A percentile compares a stretch with the other conserved stretches of the same genome.
Evolutionary conservation across 306 rosid genomes (phyloP).

Genomic region (Ochetophila trinervis): DNA sequence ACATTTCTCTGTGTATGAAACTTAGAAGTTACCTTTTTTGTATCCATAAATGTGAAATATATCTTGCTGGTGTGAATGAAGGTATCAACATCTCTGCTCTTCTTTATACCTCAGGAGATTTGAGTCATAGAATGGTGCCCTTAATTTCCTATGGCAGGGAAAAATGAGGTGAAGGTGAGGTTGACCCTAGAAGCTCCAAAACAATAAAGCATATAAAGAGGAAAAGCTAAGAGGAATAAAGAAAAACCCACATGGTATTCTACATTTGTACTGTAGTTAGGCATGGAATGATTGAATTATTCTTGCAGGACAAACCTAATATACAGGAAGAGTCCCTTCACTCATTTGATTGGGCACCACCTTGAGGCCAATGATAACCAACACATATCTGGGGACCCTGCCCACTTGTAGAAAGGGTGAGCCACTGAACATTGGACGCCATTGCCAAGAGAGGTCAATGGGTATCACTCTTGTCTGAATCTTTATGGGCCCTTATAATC

Average conservation of each 20-base stretch:
- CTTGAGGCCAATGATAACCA: slow-evolving; percentile 47
- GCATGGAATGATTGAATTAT: slow-evolving; percentile 42
- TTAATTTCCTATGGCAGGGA: slow-evolving; percentile 9
- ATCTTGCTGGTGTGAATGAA: slow-evolving; percentile 1
- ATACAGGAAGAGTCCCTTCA: slow-evolving; percentile 35
- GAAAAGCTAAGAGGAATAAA: slow-evolving; percentile 32
- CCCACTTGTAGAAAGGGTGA: slow-evolving; percentile 51
- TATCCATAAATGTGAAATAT: background rate
- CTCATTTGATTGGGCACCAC: slow-evolving; percentile 45
- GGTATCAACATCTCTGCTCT: slow-evolving; percentile 18
- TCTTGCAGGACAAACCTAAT: slow-evolving; percentile 37
- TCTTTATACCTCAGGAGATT: slow-evolving; percentile 7
- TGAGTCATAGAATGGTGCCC: slow-evolving; percentile 8
- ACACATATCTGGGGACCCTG: slow-evolving; percentile 53
- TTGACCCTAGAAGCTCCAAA: slow-evolving; percentile 23
- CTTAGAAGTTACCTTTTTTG: too few species aligned
- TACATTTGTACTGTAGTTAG: slow-evolving; percentile 36
- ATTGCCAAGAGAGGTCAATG: slow-evolving; percentile 40
- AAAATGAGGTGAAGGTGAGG: slow-evolving; percentile 26
- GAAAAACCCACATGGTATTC: slow-evolving; percentile 31
- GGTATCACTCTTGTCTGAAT: slow-evolving; percentile 35
- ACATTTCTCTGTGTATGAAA: too few species aligned
- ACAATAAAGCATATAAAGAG: slow-evolving; percentile 26
- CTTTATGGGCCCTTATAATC: slow-evolving; percentile 57
- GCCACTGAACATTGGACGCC: slow-evolving; percentile 58